phyloP scores from a whole-genome alignment of 2,329 filamentous ascomycete genomes.

The Beauveria scarabaeidicola region DNA sequence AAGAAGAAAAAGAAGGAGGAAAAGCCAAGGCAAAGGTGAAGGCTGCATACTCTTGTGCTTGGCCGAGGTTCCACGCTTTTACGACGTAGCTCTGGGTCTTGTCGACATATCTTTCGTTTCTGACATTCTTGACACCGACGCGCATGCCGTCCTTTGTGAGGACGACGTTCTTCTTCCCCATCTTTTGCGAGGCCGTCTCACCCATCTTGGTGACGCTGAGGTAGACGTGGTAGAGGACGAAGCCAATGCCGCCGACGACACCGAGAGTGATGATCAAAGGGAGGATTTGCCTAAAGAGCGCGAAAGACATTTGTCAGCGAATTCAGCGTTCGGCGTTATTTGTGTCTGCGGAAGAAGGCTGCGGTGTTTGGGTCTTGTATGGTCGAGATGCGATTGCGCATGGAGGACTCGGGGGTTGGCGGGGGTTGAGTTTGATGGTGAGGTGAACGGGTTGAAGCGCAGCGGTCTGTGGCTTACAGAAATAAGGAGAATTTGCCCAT shows the following conservation, averaged over 20 bases:
- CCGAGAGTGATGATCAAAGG: constrained; percentile 58
- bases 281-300: constrained; percentile 32
- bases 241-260: constrained; percentile 48
- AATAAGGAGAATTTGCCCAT: constrained; percentile 8
- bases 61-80: constrained; percentile 55
- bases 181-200: constrained; percentile 55
- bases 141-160: constrained; percentile 68
- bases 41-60: constrained; percentile 20
- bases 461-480: neutral
- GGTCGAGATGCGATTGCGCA: neutral
- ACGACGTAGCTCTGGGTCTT: constrained; percentile 61
- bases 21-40: constrained; percentile 5
- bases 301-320: neutral
- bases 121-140: constrained; percentile 61
- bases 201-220: constrained; percentile 58
- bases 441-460: neutral
- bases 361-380: neutral
- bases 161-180: constrained; percentile 67
- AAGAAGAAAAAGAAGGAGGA: neutral
- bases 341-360: neutral
- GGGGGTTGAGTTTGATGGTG: neutral
- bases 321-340: neutral
- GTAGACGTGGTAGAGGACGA: constrained; percentile 66
- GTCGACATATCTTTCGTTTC: constrained; percentile 64
- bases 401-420: neutral